These are phyloP conservation scores for Chalciporus sp. DNA, from an alignment of 1,284 basidiomycete species.

Conservation along the genomic window DNA sequence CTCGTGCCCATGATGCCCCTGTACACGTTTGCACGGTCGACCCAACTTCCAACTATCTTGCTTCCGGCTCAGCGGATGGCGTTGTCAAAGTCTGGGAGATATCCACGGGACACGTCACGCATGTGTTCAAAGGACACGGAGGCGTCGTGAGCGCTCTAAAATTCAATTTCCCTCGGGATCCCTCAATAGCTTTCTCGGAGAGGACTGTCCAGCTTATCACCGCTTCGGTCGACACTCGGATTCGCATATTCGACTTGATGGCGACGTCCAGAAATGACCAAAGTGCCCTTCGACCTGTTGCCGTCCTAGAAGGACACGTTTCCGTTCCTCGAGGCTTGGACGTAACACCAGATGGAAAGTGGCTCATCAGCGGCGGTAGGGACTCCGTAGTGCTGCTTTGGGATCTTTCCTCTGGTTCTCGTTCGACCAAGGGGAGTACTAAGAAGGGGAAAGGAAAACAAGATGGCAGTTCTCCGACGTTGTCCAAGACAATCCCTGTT, in stretches of 20 bases:
- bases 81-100: constrained; percentile 98
- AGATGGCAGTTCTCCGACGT: constrained; percentile 44
- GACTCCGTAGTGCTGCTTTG: constrained; percentile 91
- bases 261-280: constrained; percentile 57
- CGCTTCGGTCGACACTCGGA: constrained; percentile 85
- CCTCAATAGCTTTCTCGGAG: constrained; percentile 48
- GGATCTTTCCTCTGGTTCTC: constrained; percentile 49
- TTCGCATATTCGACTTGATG: constrained; percentile 88
- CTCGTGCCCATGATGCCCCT: constrained; percentile 89
- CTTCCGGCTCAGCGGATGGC: constrained; percentile 95
- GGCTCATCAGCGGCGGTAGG: constrained; percentile 86
- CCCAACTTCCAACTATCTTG: constrained; percentile 89
- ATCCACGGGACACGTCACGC: constrained; percentile 85
- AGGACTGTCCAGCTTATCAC: constrained; percentile 82
- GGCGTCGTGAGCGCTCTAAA: constrained; percentile 90
- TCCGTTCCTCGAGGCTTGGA: constrained; percentile 89
- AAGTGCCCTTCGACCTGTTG: constrained; percentile 67
- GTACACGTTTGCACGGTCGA: constrained; percentile 87
- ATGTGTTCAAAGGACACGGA: constrained; percentile 95
- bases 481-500: constrained; percentile 85
- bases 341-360: constrained; percentile 81
- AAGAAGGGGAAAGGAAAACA: constrained; percentile 57
- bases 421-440: constrained; percentile 21
- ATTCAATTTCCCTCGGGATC: constrained; percentile 74
- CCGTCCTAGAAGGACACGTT: constrained; percentile 87